Percentiles rank a stretch among this genome's conserved stretches.
Conservation (phyloP, 2,329 filamentous ascomycete genomes). For the Pestalotiopsis sp. region DNA sequence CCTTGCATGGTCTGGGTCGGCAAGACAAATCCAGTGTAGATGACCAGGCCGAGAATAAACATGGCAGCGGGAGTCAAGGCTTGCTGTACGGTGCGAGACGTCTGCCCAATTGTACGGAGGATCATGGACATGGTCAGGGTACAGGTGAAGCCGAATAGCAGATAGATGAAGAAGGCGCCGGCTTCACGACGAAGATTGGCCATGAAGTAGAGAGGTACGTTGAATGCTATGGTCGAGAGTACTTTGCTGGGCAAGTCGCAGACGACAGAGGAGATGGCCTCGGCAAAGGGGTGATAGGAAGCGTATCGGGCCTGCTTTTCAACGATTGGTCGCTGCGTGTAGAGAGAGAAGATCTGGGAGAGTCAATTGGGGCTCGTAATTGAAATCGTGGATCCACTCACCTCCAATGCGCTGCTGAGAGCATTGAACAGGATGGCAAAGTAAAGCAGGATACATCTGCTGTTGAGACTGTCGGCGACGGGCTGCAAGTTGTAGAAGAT, state of each 20-base stretch:
- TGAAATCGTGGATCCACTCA: slow-evolving; percentile 58
- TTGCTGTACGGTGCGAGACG: slow-evolving; percentile 68
- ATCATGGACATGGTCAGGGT: slow-evolving; percentile 81
- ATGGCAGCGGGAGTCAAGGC: slow-evolving; percentile 58
- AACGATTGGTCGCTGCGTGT: slow-evolving; percentile 84
- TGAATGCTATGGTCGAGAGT: slow-evolving; percentile 70
- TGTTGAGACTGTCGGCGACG: slow-evolving; percentile 74
- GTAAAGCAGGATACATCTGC: slow-evolving; percentile 79
- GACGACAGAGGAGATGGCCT: slow-evolving; percentile 81
- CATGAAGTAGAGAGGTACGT: slow-evolving; percentile 83
- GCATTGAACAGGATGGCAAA: slow-evolving; percentile 87
- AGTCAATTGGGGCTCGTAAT: slow-evolving; percentile 44
- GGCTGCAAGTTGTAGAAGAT: slow-evolving; percentile 77
- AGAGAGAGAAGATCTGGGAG: slow-evolving; percentile 78
- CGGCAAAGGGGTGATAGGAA: slow-evolving; percentile 85
- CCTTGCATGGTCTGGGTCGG: slow-evolving; percentile 67
- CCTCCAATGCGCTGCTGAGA: slow-evolving; percentile 77
- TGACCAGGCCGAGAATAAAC: slow-evolving; percentile 65
- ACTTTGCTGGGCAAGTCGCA: slow-evolving; percentile 83
- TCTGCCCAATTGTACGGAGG: slow-evolving; percentile 74
- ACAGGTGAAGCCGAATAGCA: slow-evolving; percentile 71
- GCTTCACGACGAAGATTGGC: slow-evolving; percentile 73
- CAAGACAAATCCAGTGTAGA: slow-evolving; percentile 70
- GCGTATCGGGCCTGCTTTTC: slow-evolving; percentile 87
- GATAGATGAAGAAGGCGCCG: slow-evolving; percentile 80